phyloP scores from a whole-genome alignment of 257 asterid species.

The Nicotiana undulata region DNA sequence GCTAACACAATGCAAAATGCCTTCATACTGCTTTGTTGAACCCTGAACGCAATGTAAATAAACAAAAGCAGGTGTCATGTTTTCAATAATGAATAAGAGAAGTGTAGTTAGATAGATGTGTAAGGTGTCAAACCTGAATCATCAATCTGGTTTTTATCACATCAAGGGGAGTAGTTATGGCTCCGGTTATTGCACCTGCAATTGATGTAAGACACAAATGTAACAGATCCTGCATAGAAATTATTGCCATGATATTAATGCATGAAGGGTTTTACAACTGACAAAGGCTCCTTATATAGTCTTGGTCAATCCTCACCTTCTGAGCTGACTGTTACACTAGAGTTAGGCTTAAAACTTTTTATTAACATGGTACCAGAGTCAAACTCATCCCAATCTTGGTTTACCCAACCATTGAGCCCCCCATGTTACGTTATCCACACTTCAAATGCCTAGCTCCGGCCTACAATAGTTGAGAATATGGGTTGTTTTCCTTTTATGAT shows the following conservation, averaged over 20 bases:
- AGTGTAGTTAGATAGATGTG: background rate
- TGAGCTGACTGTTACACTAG: no score
- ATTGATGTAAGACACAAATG: background rate
- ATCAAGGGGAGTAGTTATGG: conserved; percentile 65
- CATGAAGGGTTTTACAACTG: background rate
- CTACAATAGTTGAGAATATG: no score
- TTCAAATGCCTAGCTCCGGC: no score
- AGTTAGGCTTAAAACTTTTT: no score
- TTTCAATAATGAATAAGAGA: background rate
- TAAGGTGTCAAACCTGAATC: conserved; percentile 43
- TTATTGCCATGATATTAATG: background rate
- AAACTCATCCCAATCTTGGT: no score
- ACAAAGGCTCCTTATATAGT: no score
- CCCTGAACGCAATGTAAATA: conserved; percentile 31
- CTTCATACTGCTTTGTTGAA: conserved; percentile 45
- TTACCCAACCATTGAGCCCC: no score
- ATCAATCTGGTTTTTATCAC: conserved; percentile 64
- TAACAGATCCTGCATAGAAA: background rate
- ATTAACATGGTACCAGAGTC: no score
- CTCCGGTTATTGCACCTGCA: conserved; percentile 64
- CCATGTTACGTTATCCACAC: no score
- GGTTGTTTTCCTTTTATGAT: no score
- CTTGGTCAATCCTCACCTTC: no score
- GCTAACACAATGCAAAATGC: conserved; percentile 41
- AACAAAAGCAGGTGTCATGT: background rate